Evolutionary conservation across 495 filamentous ascomycete species (phyloP), one percentile per base, ranked within the genome.

Genomic region (Penicillium goetzii): DNA sequence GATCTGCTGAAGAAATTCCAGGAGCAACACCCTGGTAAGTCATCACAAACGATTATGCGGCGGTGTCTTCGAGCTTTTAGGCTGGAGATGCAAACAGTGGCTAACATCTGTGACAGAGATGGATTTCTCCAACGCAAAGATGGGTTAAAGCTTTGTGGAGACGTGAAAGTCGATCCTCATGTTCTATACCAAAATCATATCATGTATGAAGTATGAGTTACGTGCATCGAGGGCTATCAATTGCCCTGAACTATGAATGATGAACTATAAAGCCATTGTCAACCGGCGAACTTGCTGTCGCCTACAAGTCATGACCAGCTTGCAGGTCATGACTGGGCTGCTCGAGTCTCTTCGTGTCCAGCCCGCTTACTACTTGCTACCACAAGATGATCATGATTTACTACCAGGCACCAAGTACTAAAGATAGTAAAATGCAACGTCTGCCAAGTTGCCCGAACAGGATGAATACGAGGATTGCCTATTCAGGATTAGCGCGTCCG

Each of bases 1-100:
- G 96, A 97, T 40, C 87, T 98, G 71, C 74, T 99, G 74, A 89
- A 90, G 82, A 92, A 93, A 76, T 99, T 98, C 77, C 88, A 97
- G 86, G 82, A 75, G 53, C 85, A 90, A 72, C 89, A 92, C 79
- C 89, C 89, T 32, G 95, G 97, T 86, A 91, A 90, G 89, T 93
- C 71, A 91, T 92, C 65, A 15, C 38, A 5, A 0, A 10, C 0
- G 19, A 26, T 26, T 1, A 47, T 23, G 28, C 26, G 36, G 12
- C 38, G 17, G 11, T 26, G 0, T 47, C 11, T 21, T n/a, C 11
- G n/a, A 7, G 6, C 2, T 43, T 43, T 21, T 10, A 32, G 8
- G 2, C 6, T n/a, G n/a, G 21, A n/a, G 15, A 17, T 30, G 36
- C 14, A 12, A 23, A 3, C 26, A 25, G 58, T 53, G 34, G 55